Base-by-base conservation (phyloP, 805 yeast species). In the Lachancea meyersii region DNA sequence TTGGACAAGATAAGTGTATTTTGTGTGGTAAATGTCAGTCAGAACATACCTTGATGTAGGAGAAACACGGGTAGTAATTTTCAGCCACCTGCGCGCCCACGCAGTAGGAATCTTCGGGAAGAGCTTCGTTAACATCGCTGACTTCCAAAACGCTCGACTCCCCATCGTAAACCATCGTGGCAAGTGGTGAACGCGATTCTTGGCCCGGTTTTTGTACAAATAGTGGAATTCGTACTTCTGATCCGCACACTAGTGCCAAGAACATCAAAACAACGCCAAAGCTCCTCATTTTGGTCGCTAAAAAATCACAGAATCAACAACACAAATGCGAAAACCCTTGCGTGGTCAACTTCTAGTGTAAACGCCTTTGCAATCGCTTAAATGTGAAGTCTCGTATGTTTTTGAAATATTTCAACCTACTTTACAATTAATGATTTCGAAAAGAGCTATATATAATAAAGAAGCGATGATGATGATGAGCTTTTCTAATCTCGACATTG, bases 31-130 rank as follows among this genome's bases (percentile, higher is more conserved):
- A n/a, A n/a, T n/a, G n/a, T n/a, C n/a, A n/a, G n/a, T 14, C 5
- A 14, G 3, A 20, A 36, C 45, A 42, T 42, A 58, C 43, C 34
- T 54, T 50, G 23, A 53, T 20, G 32, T 48, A 52, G 31, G 55
- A 44, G 41, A 61, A 58, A 45, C 65, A 61, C 10, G 51, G 40
- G 22, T 41, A 41, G 18, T 35, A 20, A 2, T 41, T 46, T 17
- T 44, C 51, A 7, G 38, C 46, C n/a, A 52, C 40, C 5, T 31
- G 38, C 2, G 54, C 51, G 38, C 53, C 53, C 13, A 60, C 45
- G 33, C 61, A 58, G 37, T 52, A 52, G 9, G 45, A 21, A 2
- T 35, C 50, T n/a, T 41, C 48, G 14, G 20, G 30, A 4, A 41
- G 16, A 23, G 37, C 26, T 18, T 32, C 35, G 27, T 34, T 41